These are phyloP conservation scores for Apiospora aurea DNA, from an alignment of 2,329 filamentous ascomycete genomes.

Conservation along the genomic window DNA sequence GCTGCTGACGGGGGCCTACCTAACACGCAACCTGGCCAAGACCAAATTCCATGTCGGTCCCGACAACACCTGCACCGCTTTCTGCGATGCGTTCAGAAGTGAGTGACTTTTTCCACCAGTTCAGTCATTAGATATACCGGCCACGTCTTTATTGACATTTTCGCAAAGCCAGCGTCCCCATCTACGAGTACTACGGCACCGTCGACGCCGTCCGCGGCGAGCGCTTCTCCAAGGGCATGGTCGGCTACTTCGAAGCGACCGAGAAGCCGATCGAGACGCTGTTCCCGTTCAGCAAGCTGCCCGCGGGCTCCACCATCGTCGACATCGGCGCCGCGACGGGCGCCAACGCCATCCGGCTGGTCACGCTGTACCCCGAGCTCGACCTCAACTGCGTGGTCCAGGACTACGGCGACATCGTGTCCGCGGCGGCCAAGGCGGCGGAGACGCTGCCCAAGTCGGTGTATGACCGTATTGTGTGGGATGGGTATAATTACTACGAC, in stretches of 20 bases:
- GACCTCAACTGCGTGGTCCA: not conserved
- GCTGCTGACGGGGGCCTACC: not conserved
- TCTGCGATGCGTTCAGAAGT: not conserved
- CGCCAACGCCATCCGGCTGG: not conserved
- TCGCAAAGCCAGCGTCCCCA: not conserved
- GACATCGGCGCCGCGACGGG: slow-evolving; percentile 8
- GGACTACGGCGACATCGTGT: slow-evolving; percentile 2
- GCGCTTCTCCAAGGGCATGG: slow-evolving; percentile 2
- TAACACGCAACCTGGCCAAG: not conserved
- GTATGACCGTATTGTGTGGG: not conserved
- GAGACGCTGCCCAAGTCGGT: not conserved
- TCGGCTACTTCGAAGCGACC: not conserved
- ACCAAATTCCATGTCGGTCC: not conserved
- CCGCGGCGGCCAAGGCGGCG: not conserved
- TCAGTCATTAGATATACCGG: no score
- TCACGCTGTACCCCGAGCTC: not conserved
- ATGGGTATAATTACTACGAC: not conserved
- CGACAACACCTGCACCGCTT: not conserved
- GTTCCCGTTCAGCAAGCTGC: not conserved
- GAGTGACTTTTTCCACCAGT: not conserved
- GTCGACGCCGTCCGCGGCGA: not conserved
- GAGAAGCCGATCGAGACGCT: not conserved
- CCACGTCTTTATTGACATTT: not conserved
- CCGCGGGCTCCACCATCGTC: not conserved
- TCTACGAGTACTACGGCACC: slow-evolving; percentile 14